Base-by-base conservation (phyloP, 2,329 filamentous ascomycete genomes). In the Phyllosticta citrichinensis region DNA sequence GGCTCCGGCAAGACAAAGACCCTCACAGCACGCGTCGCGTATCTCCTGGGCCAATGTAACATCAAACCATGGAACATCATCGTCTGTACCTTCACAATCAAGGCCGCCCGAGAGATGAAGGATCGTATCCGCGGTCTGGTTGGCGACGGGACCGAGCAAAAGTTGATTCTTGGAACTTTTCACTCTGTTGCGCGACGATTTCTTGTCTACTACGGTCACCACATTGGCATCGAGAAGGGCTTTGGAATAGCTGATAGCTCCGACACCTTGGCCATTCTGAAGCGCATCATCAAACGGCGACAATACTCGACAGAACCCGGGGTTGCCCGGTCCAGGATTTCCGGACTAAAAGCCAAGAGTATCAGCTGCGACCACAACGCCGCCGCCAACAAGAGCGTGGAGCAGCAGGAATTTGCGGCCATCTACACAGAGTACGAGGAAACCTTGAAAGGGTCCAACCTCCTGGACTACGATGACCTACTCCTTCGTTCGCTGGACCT, bases 71-170 rank as follows among this genome's bases (percentile, higher is more conserved):
- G 88, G 76, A 91, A 97, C 76, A 86, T 97, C 68, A 86, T 99
- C 63, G 93, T 97, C 63, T 94, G 93, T 64, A 97, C 93, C 0
- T 99, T 99, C 71, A 99, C 94, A 1, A 91, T 96, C 72, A 97
- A 97, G 73, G 92, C 94, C 0, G 90, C 92, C 19, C 83, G 82
- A 19, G 93, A 97, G 77, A 99, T 99, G 93, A 91, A 91, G 68
- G 86, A 91, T 69, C 84, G 93, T 8, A 89, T 97, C 61, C 85
- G 86, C 0, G 87, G 82, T 62, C 81, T 89, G n/a, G 80, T 97
- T n/a, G 91, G 91, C 1, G 82, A 87, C 63, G 86, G 86, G 5
- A 77, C 86, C 17, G 89, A 91, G 70, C 86, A 82, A 60, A 88
- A 86, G 68, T 80, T 99, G 65, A 83, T 97, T 33, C 79, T 99